Conservation (phyloP, 2,329 filamentous ascomycete species). For the Colletotrichum liriopes region DNA sequence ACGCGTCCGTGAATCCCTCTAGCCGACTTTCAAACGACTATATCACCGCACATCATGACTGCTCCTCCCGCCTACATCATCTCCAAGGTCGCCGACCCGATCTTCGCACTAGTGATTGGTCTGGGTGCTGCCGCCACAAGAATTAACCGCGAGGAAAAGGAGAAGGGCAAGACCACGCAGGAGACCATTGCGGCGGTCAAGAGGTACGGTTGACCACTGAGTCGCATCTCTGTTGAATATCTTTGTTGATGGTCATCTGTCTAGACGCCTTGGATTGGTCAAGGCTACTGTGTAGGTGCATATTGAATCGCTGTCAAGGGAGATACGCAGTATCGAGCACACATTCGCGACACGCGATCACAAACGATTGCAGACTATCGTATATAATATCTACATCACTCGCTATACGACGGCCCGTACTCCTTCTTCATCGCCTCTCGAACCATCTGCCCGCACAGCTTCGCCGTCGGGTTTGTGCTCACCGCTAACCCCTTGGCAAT, state of each 20-base stretch:
- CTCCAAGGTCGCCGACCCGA: slow-evolving; percentile 70
- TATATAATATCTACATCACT: slow-evolving; percentile 20
- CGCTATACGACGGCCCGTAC: slow-evolving; percentile 68
- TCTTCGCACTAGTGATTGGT: slow-evolving; percentile 72
- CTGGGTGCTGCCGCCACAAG: slow-evolving; percentile 69
- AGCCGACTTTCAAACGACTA: background rate
- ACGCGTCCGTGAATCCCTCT: background rate
- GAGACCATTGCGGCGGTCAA: slow-evolving; percentile 66
- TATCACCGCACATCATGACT: slow-evolving; percentile 58
- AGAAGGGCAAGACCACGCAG: slow-evolving; percentile 67
- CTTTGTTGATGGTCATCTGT: background rate
- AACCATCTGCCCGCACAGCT: slow-evolving; percentile 79
- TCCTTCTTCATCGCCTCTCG: slow-evolving; percentile 80
- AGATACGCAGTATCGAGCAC: background rate
- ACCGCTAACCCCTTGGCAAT: slow-evolving; percentile 77
- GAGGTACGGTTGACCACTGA: slow-evolving; percentile 53
- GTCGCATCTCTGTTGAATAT: background rate
- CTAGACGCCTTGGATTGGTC: slow-evolving; percentile 47
- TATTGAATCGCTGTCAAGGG: slow-evolving; percentile 6
- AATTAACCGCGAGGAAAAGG: slow-evolving; percentile 74
- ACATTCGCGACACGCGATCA: background rate
- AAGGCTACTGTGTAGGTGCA: slow-evolving; percentile 19
- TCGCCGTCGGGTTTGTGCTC: slow-evolving; percentile 77
- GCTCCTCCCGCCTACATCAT: slow-evolving; percentile 71
- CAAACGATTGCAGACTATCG: background rate